Evolutionary conservation across 164 flowering plant species (phyloP).

Genomic region (Macadamia integrifolia): DNA sequence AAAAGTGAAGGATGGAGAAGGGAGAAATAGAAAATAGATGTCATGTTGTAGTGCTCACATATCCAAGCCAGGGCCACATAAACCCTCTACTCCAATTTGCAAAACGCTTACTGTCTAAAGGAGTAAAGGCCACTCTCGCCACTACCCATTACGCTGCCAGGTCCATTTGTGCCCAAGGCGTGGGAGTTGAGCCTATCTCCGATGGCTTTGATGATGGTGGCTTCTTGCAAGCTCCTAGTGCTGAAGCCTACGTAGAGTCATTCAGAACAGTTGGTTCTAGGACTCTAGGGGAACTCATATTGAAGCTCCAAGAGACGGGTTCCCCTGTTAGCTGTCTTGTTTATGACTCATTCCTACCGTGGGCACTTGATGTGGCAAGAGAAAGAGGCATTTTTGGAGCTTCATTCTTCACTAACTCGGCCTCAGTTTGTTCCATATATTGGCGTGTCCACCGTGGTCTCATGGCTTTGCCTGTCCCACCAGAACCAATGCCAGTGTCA

Average conservation of each 20-base stretch:
- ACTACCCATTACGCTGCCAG: slow-evolving; percentile 24
- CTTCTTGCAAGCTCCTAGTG: slow-evolving; percentile 9
- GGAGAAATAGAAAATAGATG: slow-evolving; percentile 1
- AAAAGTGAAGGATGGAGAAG: slow-evolving; percentile 4
- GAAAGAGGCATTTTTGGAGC: slow-evolving; percentile 23
- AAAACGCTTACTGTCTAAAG: slow-evolving; percentile 21
- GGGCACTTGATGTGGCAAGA: slow-evolving; percentile 31
- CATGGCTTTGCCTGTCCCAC: slow-evolving; percentile 19
- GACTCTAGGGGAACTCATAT: slow-evolving; percentile 23
- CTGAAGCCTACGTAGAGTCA: slow-evolving; percentile 11
- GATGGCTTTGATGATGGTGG: slow-evolving; percentile 36
- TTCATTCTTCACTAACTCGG: slow-evolving; percentile 33
- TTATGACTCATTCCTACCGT: slow-evolving; percentile 30
- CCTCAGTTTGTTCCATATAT: slow-evolving; percentile 21
- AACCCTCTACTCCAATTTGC: slow-evolving; percentile 33
- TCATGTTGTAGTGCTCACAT: slow-evolving; percentile 27
- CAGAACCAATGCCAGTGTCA: slow-evolving; percentile 8
- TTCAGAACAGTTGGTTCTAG: slow-evolving; percentile 29
- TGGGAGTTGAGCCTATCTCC: slow-evolving; percentile 26
- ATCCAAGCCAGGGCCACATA: slow-evolving; percentile 32
- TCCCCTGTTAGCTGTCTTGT: slow-evolving; percentile 24
- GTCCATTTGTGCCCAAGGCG: slow-evolving; percentile 12
- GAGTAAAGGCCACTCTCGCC: slow-evolving; percentile 26
- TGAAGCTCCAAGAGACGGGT: background rate
- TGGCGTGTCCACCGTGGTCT: slow-evolving; percentile 16